phyloP scores from a whole-genome alignment of 352 stramenopile species.

The Albugo candida region DNA sequence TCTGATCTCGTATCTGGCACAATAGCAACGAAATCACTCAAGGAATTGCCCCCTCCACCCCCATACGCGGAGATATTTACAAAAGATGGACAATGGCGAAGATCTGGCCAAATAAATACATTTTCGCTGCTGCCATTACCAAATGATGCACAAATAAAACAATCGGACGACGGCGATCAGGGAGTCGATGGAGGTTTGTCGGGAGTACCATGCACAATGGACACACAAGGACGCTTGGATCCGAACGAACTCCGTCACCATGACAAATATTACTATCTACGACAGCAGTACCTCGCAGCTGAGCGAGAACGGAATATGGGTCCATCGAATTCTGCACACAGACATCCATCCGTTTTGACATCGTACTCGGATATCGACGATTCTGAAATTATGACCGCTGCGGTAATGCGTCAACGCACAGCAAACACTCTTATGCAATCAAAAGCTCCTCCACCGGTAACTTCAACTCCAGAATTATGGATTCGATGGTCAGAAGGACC shows the following conservation, averaged over 20 bases:
- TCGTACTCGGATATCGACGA: slow-evolving; percentile 57
- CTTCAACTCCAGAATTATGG: slow-evolving; percentile 36
- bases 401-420: background rate
- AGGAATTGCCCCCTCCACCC: slow-evolving; percentile 18
- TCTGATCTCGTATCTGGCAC: slow-evolving; percentile 21
- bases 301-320: slow-evolving; percentile 28
- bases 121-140: slow-evolving; percentile 5
- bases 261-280: slow-evolving; percentile 18
- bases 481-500: slow-evolving; percentile 52
- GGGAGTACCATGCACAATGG: background rate
- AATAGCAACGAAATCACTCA: slow-evolving; percentile 11
- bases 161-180: slow-evolving; percentile 12
- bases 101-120: slow-evolving; percentile 5
- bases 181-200: background rate
- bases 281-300: slow-evolving; percentile 45
- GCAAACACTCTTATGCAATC: background rate
- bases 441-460: background rate
- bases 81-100: slow-evolving; percentile 15
- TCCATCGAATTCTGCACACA: no score
- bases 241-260: background rate
- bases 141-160: background rate
- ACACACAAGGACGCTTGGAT: background rate
- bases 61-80: slow-evolving; percentile 36
- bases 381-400: slow-evolving; percentile 24
- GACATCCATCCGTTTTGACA: slow-evolving; percentile 12